A percentile compares a stretch with the other conserved stretches of the same genome.
Conservation (phyloP, 768 basidiomycete species). For the Lentinus brumalis region DNA sequence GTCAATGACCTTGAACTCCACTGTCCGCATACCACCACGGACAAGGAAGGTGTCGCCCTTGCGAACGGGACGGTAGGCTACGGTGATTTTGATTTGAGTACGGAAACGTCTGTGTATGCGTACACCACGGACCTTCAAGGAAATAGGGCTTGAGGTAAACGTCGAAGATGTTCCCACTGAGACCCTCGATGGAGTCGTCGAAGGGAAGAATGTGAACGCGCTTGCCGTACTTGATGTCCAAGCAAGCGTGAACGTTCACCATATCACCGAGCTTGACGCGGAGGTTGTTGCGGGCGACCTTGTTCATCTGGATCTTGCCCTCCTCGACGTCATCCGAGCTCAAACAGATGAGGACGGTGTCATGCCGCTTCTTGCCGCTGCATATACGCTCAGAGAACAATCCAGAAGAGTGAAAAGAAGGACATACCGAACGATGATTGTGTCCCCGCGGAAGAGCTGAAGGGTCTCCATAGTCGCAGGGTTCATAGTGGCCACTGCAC, state of each 20-base stretch:
- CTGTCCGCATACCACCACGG: conserved; percentile 96
- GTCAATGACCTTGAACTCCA: conserved; percentile 99
- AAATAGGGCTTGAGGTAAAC: conserved; percentile 99
- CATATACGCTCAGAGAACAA: neutral
- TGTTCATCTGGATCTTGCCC: conserved; percentile 98
- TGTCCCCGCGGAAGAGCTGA: conserved; percentile 94
- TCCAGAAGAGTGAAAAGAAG: neutral
- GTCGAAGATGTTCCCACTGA: conserved; percentile 98
- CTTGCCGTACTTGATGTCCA: conserved; percentile 99
- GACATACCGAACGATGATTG: conserved; percentile 84
- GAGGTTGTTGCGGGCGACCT: conserved; percentile 98
- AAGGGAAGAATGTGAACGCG: conserved; percentile 96
- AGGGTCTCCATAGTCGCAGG: conserved; percentile 96
- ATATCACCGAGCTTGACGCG: conserved; percentile 97
- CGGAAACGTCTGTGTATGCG: neutral
- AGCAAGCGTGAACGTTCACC: conserved; percentile 92
- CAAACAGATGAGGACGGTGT: conserved; percentile 96
- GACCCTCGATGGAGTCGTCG: conserved; percentile 96
- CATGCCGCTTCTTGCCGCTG: conserved; percentile 96
- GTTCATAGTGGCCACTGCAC: conserved; percentile 86
- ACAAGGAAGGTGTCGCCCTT: conserved; percentile 99
- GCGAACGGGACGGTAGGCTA: conserved; percentile 81
- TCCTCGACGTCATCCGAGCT: conserved; percentile 97
- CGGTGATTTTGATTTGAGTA: conserved; percentile 11
- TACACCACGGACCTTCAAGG: conserved; percentile 71